Conservation (phyloP, 768 basidiomycete species). For the Lentinula edodes region DNA sequence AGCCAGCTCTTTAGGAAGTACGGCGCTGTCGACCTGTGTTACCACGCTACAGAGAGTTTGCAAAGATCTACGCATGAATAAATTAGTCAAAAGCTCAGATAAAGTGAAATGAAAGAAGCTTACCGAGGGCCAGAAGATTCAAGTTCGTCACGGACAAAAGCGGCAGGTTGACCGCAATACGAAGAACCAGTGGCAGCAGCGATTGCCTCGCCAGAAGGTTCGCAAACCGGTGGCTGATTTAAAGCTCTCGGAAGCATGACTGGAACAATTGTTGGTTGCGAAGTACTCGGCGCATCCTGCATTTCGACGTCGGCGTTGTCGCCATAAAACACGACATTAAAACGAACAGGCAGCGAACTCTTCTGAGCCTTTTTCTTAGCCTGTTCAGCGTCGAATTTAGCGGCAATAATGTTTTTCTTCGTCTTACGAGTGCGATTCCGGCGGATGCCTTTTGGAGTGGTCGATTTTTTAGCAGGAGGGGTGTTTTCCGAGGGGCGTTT, state of each 20-base stretch:
- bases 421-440: not conserved
- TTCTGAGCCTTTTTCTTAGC: not conserved
- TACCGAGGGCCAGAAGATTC: constrained; percentile 37
- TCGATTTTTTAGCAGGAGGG: not conserved
- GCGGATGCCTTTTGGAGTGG: not conserved
- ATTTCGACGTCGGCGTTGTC: constrained; percentile 15
- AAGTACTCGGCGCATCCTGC: constrained; percentile 10
- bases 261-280: constrained; percentile 19
- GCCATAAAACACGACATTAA: constrained; percentile 4
- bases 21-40: constrained; percentile 19
- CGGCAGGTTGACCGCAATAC: constrained; percentile 26
- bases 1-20: constrained; percentile 37
- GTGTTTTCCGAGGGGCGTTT: constrained; percentile 4
- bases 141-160: constrained; percentile 42
- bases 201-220: constrained; percentile 34
- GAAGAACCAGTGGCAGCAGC: constrained; percentile 36
- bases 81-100: not conserved
- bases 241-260: constrained; percentile 40
- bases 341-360: not conserved
- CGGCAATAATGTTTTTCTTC: not conserved
- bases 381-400: constrained; percentile 3
- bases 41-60: constrained; percentile 34
- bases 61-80: constrained; percentile 24
- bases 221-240: constrained; percentile 34
- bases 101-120: constrained; percentile 13